Evolutionary conservation across 345 rosid genomes (phyloP), one percentile per base, ranked within the genome.

Genomic region (Gossypioides kirkii): DNA sequence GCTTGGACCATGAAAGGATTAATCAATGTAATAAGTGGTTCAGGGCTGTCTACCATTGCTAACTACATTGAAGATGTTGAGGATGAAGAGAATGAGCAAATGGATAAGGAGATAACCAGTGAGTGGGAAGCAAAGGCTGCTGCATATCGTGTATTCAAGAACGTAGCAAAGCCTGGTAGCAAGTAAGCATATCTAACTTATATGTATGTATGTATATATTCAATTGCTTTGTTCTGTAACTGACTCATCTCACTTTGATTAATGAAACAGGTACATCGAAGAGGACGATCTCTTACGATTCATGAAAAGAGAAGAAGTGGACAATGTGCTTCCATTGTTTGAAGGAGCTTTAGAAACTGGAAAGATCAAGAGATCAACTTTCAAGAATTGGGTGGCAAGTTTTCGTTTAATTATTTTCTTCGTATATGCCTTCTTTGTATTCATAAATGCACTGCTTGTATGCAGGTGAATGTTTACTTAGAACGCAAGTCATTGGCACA

Each of bases 1-100:
- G 90, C 94, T 75, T 90, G 94, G 92, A 86, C 90, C 26, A 87
- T 90, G 92, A 86, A 82, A 83, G 92, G 86, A 16, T 80, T 90
- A 73, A 73, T 86, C 36, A 70, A 81, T 70, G 89, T 84, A 56
- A 79, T 90, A 8, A 80, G 77, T 2, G 84, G 85, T 54, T 83
- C 92, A 0, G 81, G 86, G 25, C 77, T 86, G 60, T 82, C 84
- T n/a, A 82, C 86, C 3, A 78, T 84, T 26, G 76, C 81, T 2
- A 74, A 72, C 56, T 4, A 80, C 16, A 84, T 87, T n/a, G 87
- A 89, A 28, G 74, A 78, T 23, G 73, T 14, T 60, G 82, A 78
- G 42, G 87, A 84, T 10, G 91, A 87, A 50, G 89, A 84, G 22
- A 62, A 72, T 8, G 82, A 77, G 80, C 77, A 82, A 74, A 78